phyloP scores from a whole-genome alignment of 768 basidiomycete species.

The Termitomyces heimii region DNA sequence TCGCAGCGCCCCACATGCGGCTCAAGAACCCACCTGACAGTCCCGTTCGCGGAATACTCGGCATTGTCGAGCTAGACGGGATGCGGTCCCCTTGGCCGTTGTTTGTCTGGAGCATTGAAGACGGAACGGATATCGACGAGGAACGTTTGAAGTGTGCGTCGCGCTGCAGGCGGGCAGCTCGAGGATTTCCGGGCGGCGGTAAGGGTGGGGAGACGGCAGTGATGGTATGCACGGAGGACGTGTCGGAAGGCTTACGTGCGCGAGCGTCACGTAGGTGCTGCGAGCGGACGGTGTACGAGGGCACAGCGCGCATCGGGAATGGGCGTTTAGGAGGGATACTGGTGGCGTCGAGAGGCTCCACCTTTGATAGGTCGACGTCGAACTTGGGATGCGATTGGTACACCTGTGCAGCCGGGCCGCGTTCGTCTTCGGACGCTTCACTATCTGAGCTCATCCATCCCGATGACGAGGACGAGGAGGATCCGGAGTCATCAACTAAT shows the following conservation, averaged over 20 bases:
- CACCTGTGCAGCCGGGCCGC: slow-evolving; percentile 21
- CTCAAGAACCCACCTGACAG: slow-evolving; percentile 52
- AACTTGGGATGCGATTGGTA: slow-evolving; percentile 22
- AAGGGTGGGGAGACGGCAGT: slow-evolving; percentile 26
- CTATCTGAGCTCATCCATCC: slow-evolving; percentile 50
- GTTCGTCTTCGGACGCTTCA: slow-evolving; percentile 35
- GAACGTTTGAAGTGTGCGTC: slow-evolving; percentile 17
- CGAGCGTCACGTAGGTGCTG: slow-evolving; percentile 22
- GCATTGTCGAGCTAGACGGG: slow-evolving; percentile 33
- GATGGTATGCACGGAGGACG: slow-evolving; percentile 45
- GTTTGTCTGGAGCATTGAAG: not conserved
- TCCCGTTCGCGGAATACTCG: slow-evolving; percentile 24
- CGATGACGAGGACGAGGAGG: slow-evolving; percentile 52
- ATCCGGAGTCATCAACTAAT: slow-evolving; percentile 57
- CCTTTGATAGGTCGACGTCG: slow-evolving; percentile 16
- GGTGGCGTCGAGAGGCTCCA: slow-evolving; percentile 15
- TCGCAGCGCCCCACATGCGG: slow-evolving; percentile 69
- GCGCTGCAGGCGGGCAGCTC: slow-evolving; percentile 6
- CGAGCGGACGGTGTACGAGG: slow-evolving; percentile 33
- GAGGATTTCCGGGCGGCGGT: slow-evolving; percentile 4
- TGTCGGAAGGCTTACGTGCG: slow-evolving; percentile 42
- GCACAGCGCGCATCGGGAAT: slow-evolving; percentile 42
- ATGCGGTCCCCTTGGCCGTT: slow-evolving; percentile 7
- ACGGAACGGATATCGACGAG: slow-evolving; percentile 15
- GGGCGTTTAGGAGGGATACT: slow-evolving; percentile 27